Percentiles rank a stretch among this genome's conserved stretches.
These are phyloP conservation scores for Babesia sp. DNA, from an alignment of 169 alveolate species.

Conservation along the genomic window DNA sequence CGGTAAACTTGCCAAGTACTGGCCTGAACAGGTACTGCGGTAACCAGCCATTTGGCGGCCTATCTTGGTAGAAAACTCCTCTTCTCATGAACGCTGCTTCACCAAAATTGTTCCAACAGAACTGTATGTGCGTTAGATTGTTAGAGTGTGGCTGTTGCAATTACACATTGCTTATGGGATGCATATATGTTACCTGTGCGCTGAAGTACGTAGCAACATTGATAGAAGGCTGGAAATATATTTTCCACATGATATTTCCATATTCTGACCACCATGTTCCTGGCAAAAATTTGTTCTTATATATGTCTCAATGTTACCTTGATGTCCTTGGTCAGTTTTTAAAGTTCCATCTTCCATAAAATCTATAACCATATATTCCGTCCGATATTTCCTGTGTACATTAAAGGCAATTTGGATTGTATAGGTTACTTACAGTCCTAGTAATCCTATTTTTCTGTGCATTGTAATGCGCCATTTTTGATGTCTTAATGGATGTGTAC, in stretches of 20 bases:
- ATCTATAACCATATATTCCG: slow-evolving; percentile 27
- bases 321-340: slow-evolving; percentile 32
- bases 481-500: slow-evolving; percentile 56
- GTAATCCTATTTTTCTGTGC: slow-evolving; percentile 10
- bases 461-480: slow-evolving; percentile 43
- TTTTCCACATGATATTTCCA: slow-evolving; percentile 59
- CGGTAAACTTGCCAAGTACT: slow-evolving; percentile 52
- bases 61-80: slow-evolving; percentile 62
- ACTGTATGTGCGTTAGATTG: too few species aligned
- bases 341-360: slow-evolving; percentile 58
- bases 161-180: background rate
- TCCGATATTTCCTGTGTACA: slow-evolving; percentile 13
- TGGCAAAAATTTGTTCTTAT: background rate
- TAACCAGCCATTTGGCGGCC: slow-evolving; percentile 30
- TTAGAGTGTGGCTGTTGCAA: background rate
- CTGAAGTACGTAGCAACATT: slow-evolving; percentile 43
- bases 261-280: slow-evolving; percentile 63
- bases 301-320: slow-evolving; percentile 8
- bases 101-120: slow-evolving; percentile 47
- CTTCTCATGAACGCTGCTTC: slow-evolving; percentile 53
- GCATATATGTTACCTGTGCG: slow-evolving; percentile 41
- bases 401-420: too few species aligned
- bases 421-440: slow-evolving; percentile 21
- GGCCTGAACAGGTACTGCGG: slow-evolving; percentile 62
- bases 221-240: slow-evolving; percentile 18